These are phyloP conservation scores for Kodamaea alishanica DNA, from an alignment of 1,139 yeast species.

Conservation along the genomic window DNA sequence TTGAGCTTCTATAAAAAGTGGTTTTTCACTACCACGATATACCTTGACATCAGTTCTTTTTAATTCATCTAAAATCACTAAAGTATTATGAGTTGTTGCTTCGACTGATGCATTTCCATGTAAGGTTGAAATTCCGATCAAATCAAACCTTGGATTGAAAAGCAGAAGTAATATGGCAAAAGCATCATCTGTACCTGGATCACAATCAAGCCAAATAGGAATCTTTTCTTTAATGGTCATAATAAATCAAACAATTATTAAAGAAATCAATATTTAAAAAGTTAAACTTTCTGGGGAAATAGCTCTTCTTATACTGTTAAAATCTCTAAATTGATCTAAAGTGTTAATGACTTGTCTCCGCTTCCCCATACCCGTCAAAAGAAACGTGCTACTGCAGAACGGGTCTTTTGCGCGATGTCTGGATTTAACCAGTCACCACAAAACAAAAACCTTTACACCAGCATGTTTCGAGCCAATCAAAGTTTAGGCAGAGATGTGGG, in stretches of 20 bases:
- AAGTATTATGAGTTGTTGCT: slow-evolving; percentile 67
- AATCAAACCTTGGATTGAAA: slow-evolving; percentile 53
- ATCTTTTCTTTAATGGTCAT: slow-evolving; percentile 26
- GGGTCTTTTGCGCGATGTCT: too few relatives aligned
- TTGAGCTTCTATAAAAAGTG: slow-evolving; percentile 48
- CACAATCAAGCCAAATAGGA: slow-evolving; percentile 89
- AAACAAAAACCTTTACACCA: too few relatives aligned
- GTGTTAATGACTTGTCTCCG: too few relatives aligned
- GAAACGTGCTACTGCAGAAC: too few relatives aligned
- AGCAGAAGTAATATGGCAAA: slow-evolving; percentile 67
- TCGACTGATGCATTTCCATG: slow-evolving; percentile 74
- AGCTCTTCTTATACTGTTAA: too few relatives aligned
- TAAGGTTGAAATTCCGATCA: slow-evolving; percentile 76
- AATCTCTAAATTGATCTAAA: too few relatives aligned
- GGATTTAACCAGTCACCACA: too few relatives aligned
- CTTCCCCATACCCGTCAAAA: too few relatives aligned
- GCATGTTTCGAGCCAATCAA: too few relatives aligned
- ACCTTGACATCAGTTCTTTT: slow-evolving; percentile 51
- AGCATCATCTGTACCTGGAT: slow-evolving; percentile 90
- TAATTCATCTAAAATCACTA: slow-evolving; percentile 61
- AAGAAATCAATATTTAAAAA: too few relatives aligned
- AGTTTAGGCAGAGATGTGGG: too few relatives aligned
- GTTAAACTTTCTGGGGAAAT: too few relatives aligned
- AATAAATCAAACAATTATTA: background rate
- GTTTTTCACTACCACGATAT: slow-evolving; percentile 59